phyloP scores from a whole-genome alignment of 306 rosid genomes.

The Begonia peltatifolia region DNA sequence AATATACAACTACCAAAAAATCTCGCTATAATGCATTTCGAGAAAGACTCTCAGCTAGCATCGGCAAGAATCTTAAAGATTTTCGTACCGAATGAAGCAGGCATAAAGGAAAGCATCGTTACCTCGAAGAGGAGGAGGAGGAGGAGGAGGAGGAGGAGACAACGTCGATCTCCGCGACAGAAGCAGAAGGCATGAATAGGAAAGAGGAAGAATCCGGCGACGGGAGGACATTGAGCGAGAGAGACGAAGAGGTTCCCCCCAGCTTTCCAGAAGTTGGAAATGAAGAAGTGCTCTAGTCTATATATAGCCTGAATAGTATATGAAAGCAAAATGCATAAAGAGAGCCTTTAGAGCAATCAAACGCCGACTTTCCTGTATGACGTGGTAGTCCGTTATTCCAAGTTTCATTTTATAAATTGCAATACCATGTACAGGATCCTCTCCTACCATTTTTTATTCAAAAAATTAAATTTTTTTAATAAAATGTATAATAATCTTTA shows the following conservation, averaged over 20 bases:
- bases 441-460: too few relatives aligned
- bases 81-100: neutral
- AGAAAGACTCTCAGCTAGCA: neutral
- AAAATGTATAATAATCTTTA: too few relatives aligned
- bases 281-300: too few relatives aligned
- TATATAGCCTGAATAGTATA: too few relatives aligned
- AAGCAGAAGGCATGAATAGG: slow-evolving; percentile 17
- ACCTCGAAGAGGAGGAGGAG: slow-evolving; percentile 32
- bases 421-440: too few relatives aligned
- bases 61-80: neutral
- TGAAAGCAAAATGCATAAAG: too few relatives aligned
- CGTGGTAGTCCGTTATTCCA: too few relatives aligned
- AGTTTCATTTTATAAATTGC: too few relatives aligned
- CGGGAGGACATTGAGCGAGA: slow-evolving; percentile 37
- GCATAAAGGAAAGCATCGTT: neutral
- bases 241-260: slow-evolving; percentile 3
- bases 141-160: slow-evolving; percentile 22
- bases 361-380: too few relatives aligned
- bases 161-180: slow-evolving; percentile 22
- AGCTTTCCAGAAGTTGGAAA: slow-evolving; percentile 3
- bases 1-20: too few relatives aligned
- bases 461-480: too few relatives aligned
- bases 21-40: neutral
- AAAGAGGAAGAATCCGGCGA: slow-evolving; percentile 30
- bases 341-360: too few relatives aligned